Evolutionary conservation across 257 asterid genomes (phyloP).

Genomic region (Nicotiana tabacum): DNA sequence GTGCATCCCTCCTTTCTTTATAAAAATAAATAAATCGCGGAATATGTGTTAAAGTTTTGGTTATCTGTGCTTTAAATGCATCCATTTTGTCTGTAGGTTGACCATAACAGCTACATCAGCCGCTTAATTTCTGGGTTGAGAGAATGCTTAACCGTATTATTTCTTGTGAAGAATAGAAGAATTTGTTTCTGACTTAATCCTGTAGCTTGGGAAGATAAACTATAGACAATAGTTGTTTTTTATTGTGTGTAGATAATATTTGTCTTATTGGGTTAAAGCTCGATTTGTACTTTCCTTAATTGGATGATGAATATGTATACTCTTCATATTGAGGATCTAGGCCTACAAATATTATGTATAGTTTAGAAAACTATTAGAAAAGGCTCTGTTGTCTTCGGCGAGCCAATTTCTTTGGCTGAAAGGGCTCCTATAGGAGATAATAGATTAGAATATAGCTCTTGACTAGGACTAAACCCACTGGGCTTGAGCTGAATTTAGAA

Average conservation of each 20-base stretch:
- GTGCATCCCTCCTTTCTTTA: too few species aligned
- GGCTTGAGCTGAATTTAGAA: background rate
- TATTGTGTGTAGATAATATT: too few species aligned
- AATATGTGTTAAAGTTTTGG: background rate
- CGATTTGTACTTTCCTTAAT: background rate
- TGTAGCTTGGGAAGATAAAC: background rate
- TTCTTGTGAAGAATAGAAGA: background rate
- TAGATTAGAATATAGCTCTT: background rate
- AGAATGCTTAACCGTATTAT: background rate
- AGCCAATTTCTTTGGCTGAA: background rate
- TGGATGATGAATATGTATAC: background rate
- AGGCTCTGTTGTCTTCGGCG: background rate
- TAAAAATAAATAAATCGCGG: too few species aligned
- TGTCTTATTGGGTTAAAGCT: background rate
- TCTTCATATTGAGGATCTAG: background rate
- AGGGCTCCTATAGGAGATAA: background rate
- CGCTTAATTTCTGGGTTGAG: background rate
- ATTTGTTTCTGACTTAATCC: background rate
- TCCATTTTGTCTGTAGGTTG: background rate
- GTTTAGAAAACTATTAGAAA: too few species aligned
- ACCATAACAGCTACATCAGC: background rate
- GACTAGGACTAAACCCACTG: background rate
- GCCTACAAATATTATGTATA: background rate
- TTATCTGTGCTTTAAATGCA: background rate
- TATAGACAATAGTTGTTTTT: background rate